Conservation (phyloP, 768 basidiomycete genomes). For the Nidula microcarpa region DNA sequence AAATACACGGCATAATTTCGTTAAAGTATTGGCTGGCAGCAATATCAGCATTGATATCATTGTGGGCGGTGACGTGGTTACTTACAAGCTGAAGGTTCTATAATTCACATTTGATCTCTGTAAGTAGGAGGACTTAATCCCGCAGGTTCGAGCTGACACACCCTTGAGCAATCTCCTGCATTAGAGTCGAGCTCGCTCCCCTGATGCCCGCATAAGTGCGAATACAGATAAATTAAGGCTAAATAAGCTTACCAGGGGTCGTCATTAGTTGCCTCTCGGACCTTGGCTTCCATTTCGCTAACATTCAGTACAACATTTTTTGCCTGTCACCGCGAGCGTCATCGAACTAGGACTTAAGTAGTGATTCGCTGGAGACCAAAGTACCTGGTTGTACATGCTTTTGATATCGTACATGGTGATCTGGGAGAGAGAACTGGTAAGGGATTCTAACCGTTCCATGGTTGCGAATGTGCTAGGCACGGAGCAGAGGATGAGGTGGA, state of each 20-base stretch:
- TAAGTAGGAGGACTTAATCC: no score
- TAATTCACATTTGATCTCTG: no score
- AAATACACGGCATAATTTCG: conserved; percentile 98
- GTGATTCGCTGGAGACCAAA: conserved; percentile 7
- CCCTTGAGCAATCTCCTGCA: conserved; percentile 99
- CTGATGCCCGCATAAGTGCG: conserved; percentile 31
- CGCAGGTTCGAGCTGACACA: no score
- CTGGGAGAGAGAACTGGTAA: conserved; percentile 74
- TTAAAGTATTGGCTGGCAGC: conserved; percentile 87
- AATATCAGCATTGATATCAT: no score
- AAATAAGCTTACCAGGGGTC: conserved; percentile 84
- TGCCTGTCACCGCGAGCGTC: conserved; percentile 48
- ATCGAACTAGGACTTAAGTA: conserved; percentile 7
- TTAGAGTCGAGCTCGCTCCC: conserved; percentile 96
- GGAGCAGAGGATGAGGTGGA: not conserved
- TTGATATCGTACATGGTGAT: conserved; percentile 93
- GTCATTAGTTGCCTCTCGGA: conserved; percentile 94
- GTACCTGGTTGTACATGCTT: conserved; percentile 89
- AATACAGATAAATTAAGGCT: not conserved
- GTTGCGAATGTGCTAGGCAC: conserved; percentile 2
- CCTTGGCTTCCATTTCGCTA: conserved; percentile 96
- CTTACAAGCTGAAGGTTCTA: conserved; percentile 98
- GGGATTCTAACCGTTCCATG: conserved; percentile 80
- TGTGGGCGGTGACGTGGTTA: no score
- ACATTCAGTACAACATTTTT: conserved; percentile 96